Percentiles rank a stretch among this genome's conserved stretches.
These are phyloP conservation scores for Chalciporus sp. DNA, from an alignment of 1,284 basidiomycete genomes.

Conservation along the genomic window DNA sequence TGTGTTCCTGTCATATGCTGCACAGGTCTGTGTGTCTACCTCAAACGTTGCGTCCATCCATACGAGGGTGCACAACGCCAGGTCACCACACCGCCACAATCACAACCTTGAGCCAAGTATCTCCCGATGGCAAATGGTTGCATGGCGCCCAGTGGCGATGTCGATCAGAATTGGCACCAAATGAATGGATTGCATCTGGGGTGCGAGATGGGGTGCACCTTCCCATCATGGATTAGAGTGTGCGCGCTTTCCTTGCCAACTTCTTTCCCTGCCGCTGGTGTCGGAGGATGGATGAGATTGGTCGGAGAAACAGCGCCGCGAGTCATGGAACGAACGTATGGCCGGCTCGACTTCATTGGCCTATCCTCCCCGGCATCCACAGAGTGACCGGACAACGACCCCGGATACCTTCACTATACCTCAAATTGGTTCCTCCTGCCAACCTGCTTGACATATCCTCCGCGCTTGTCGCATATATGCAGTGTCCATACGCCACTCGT, in stretches of 20 bases:
- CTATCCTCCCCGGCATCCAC: constrained; percentile 12
- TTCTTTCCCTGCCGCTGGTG: constrained; percentile 12
- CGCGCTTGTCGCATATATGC: constrained; percentile 36
- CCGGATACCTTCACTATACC: constrained; percentile 27
- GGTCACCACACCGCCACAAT: constrained; percentile 13
- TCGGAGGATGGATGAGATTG: constrained; percentile 12
- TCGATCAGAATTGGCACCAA: neutral
- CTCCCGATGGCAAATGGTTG: neutral
- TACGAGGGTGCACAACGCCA: too few species aligned
- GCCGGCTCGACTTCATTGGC: neutral
- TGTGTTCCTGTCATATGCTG: too few species aligned
- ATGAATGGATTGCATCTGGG: neutral
- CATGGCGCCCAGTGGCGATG: constrained; percentile 5
- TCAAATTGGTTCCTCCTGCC: constrained; percentile 22
- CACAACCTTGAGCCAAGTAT: constrained; percentile 1
- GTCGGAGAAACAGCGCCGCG: constrained; percentile 2
- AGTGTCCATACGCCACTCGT: constrained; percentile 27
- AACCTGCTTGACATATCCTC: constrained; percentile 19
- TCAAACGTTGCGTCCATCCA: too few species aligned
- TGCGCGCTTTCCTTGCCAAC: neutral
- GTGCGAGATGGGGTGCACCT: neutral
- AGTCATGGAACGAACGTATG: neutral
- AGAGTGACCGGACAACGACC: constrained; percentile 11
- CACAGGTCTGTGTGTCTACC: too few species aligned
- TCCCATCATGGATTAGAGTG: constrained; percentile 4